Base-by-base conservation (phyloP, 1,284 basidiomycete species). In the Ganoderma boninense region DNA sequence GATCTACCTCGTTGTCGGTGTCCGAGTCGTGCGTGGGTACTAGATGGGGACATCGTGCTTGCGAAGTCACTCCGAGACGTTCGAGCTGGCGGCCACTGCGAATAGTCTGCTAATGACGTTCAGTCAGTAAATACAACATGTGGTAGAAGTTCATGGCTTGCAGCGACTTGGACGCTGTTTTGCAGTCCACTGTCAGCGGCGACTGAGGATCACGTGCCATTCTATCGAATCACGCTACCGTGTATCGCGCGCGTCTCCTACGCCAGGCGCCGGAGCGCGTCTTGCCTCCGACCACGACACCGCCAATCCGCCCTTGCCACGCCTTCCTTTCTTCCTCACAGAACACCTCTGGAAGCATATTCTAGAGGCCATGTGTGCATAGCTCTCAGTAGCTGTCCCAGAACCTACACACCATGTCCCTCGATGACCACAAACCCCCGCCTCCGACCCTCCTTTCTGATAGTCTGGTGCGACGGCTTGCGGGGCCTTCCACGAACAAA, bases 401-500 rank as follows among this genome's bases (percentile, higher is more conserved):
- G 10, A 38, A 6, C 3, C 60, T 3, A 7, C 23, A 40, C 23
- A 20, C 7, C 42, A 62, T 60, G 57, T 40, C 57, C 35, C 18
- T 32, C 10, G 32, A 60, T 40, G 57, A 62, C n/a, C 42, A 63
- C 29, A 60, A 65, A 11, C 67, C 69, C 16, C 73, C 70, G 1
- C 42, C 70, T 1, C 59, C 67, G 18, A 71, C 73, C 11, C 90
- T 90, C 80, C 87, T 90, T 73, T 84, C 90, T 23, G 87, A 87
- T 40, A 93, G 90, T 80, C 87, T 94, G 57, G 82, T 94, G 57
- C 88, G 87, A 73, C 88, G 93, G 61, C 86, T 95, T 57, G 93
- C 92, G 13, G 93, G 93, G 18, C 91, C 92, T 16, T 94, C 93
- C 0, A 90, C 90, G 13, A 91, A 87, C 40, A 94, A 94, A 83